Evolutionary conservation across 306 rosid genomes (phyloP).

Genomic region (Alnus glutinosa): DNA sequence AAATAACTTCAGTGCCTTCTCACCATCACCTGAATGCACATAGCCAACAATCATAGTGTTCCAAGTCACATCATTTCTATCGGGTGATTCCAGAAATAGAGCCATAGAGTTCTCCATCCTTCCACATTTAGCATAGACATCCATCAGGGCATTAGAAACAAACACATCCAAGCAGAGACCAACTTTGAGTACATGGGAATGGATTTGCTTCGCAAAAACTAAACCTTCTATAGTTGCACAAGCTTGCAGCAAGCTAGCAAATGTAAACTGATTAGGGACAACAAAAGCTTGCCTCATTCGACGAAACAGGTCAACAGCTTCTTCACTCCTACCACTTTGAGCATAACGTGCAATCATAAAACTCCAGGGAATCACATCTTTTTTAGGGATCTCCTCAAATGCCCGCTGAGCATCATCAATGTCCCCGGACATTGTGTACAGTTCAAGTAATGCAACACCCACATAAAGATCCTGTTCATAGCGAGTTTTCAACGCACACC

Average conservation of each 20-base stretch:
- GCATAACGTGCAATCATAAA: slow-evolving; percentile 53
- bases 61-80: slow-evolving; percentile 50
- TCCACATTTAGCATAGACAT: slow-evolving; percentile 52
- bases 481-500: slow-evolving; percentile 37
- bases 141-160: slow-evolving; percentile 55
- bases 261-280: slow-evolving; percentile 47
- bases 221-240: slow-evolving; percentile 39
- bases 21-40: slow-evolving; percentile 46
- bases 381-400: slow-evolving; percentile 45
- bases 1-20: slow-evolving; percentile 45
- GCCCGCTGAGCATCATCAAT: slow-evolving; percentile 32
- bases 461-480: slow-evolving; percentile 45
- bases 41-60: slow-evolving; percentile 54
- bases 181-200: slow-evolving; percentile 38
- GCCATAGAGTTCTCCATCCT: slow-evolving; percentile 39
- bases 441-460: slow-evolving; percentile 48
- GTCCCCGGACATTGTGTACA: slow-evolving; percentile 41
- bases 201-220: slow-evolving; percentile 42
- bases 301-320: slow-evolving; percentile 46
- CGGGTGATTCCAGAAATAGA: slow-evolving; percentile 32
- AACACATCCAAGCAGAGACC: slow-evolving; percentile 44
- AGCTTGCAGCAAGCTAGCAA: slow-evolving; percentile 49
- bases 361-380: slow-evolving; percentile 54
- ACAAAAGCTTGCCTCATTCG: slow-evolving; percentile 48
- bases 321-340: slow-evolving; percentile 41